Evolutionary conservation across 2,329 filamentous ascomycete genomes (phyloP), one percentile per base, ranked within the genome.

Genomic region (Cladosporium austrohemisphaericum): DNA sequence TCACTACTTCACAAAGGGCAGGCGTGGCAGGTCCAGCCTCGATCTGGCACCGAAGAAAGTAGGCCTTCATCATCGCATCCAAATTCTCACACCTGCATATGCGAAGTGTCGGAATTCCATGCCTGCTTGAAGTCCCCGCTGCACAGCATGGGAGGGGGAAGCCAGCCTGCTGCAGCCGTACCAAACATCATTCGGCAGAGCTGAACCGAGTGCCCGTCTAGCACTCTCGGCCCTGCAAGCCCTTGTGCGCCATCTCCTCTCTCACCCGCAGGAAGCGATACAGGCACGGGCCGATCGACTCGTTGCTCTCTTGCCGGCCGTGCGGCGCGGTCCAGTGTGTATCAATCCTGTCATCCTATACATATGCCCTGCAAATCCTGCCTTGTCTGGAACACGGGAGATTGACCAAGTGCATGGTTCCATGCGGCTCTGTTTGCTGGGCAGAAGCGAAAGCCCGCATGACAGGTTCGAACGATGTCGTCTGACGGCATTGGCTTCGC

Each of bases 71-170:
- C n/a, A 26, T 28, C 32, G n/a, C 28, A 6, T 32, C 41, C 41
- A 28, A 32, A 28, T 44, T 44, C 41, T 18, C n/a, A 44, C 41
- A 23, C 41, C 33, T 13, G 28, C 41, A 44, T 44, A 32, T 33
- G 41, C 13, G n/a, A n/a, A 18, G 19, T 14, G 23, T 13, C 16
- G 14, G 28, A 20, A 13, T n/a, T n/a, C n/a, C n/a, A n/a, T n/a
- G n/a, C n/a, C n/a, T n/a, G n/a, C n/a, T n/a, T n/a, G n/a, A n/a
- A 31, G 2, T 22, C 26, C 25, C 26, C 3, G 11, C 16, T 2
- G 20, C 41, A 44, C 41, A 22, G 41, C 41, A 32, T 19, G 13
- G 18, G 13, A 5, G 28, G n/a, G n/a, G 41, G 41, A 44, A 20
- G 41, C 26, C 22, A 13, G 28, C 19, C 6, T n/a, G 19, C 28